Conservation (phyloP, 2,329 filamentous ascomycete genomes). For the Zymoseptoria brevis region DNA sequence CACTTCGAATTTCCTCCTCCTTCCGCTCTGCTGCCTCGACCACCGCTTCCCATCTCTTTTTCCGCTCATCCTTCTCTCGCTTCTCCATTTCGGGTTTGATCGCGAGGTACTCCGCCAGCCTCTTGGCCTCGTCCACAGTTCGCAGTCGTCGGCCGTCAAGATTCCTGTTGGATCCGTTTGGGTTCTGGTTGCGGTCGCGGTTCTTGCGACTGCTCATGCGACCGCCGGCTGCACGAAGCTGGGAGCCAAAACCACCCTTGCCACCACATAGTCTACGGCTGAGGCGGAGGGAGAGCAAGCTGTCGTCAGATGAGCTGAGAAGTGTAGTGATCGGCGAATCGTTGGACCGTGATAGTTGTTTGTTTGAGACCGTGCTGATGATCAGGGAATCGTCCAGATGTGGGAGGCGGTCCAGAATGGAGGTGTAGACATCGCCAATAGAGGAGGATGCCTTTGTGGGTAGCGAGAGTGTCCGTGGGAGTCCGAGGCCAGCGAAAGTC, state of each 20-base stretch:
- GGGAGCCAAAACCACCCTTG: conserved; percentile 95
- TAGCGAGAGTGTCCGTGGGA: conserved; percentile 77
- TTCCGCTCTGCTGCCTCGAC: conserved; percentile 75
- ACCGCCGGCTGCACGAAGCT: conserved; percentile 89
- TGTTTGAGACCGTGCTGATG: conserved; percentile 75
- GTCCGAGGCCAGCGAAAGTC: conserved; percentile 71
- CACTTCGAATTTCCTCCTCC: conserved; percentile 73
- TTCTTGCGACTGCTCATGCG: conserved; percentile 97
- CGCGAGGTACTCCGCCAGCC: conserved; percentile 85
- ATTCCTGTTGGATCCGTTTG: conserved; percentile 82
- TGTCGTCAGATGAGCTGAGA: conserved; percentile 43
- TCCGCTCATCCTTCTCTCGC: conserved; percentile 79
- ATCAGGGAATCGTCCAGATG: conserved; percentile 54
- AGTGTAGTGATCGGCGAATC: conserved; percentile 52
- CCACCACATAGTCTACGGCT: conserved; percentile 75
- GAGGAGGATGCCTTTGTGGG: conserved; percentile 59
- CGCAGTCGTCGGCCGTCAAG: conserved; percentile 82
- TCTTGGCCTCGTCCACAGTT: conserved; percentile 92
- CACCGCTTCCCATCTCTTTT: conserved; percentile 79
- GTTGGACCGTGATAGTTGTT: conserved; percentile 53
- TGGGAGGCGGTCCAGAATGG: conserved; percentile 51
- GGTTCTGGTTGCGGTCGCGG: conserved; percentile 62
- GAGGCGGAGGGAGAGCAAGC: conserved; percentile 75
- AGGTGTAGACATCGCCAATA: conserved; percentile 60
- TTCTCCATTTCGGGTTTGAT: conserved; percentile 97